Conservation (phyloP, 2,329 filamentous ascomycete genomes). For the Blastomyces gilchristii region DNA sequence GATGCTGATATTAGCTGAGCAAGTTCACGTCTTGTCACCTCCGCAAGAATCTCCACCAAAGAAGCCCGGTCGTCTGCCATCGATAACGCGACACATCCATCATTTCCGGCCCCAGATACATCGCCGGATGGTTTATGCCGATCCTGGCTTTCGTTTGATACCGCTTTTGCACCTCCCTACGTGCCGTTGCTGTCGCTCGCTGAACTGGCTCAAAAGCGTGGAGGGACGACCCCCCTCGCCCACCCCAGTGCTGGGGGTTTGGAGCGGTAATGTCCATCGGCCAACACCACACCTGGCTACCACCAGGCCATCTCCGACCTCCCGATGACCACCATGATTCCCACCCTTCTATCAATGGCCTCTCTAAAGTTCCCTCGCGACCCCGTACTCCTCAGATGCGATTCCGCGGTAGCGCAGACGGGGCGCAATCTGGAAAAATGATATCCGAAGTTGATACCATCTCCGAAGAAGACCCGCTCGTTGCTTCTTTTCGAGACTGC, state of each 20-base stretch:
- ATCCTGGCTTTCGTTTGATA: conserved; percentile 13
- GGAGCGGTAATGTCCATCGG: conserved; percentile 51
- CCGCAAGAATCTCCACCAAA: conserved; percentile 33
- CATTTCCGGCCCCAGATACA: conserved; percentile 24
- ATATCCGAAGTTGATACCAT: conserved; percentile 43
- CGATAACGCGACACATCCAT: conserved; percentile 28
- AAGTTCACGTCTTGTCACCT: conserved; percentile 31
- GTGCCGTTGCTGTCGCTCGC: conserved; percentile 19
- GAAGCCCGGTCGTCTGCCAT: conserved; percentile 27
- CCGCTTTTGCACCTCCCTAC: not conserved
- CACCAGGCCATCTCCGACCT: conserved; percentile 49
- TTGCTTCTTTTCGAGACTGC: conserved; percentile 64
- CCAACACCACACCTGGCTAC: conserved; percentile 59
- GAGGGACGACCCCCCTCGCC: conserved; percentile 36
- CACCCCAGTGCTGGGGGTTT: conserved; percentile 38
- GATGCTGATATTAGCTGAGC: conserved; percentile 17
- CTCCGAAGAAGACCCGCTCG: conserved; percentile 57
- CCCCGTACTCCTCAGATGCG: conserved; percentile 37
- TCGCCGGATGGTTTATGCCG: conserved; percentile 20
- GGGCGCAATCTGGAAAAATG: conserved; percentile 39
- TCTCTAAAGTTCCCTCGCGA: conserved; percentile 34
- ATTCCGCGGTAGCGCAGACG: conserved; percentile 36
- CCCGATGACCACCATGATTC: conserved; percentile 48
- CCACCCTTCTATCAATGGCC: conserved; percentile 33
- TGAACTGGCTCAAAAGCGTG: conserved; percentile 32